Evolutionary conservation across 148 eudicot species (phyloP).

Genomic region (Rhododendron ferrugineum): DNA sequence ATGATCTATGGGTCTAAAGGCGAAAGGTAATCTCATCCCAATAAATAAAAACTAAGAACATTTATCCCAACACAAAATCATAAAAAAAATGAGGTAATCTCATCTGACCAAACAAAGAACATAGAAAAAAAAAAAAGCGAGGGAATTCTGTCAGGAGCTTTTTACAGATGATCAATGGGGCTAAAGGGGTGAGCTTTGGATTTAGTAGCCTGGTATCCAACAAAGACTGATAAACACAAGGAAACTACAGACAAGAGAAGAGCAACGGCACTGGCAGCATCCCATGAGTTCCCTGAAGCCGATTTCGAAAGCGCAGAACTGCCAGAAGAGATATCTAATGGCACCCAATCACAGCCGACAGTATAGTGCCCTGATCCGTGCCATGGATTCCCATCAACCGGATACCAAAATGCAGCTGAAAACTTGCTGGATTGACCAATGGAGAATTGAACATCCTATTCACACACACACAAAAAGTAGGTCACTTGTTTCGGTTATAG

Average conservation of each 20-base stretch:
- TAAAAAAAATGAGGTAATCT: background rate
- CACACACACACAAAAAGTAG: background rate
- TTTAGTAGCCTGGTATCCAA: conserved; percentile 35
- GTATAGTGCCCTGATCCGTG: conserved; percentile 66
- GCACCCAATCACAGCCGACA: conserved; percentile 76
- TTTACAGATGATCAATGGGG: conserved; percentile 40
- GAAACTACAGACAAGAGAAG: conserved; percentile 63
- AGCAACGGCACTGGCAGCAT: conserved; percentile 65
- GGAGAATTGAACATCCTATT: conserved; percentile 77
- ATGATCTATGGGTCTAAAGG: too few species aligned
- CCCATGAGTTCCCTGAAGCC: conserved; percentile 45
- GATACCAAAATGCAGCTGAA: conserved; percentile 90
- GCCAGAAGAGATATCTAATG: conserved; percentile 43
- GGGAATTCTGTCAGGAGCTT: background rate
- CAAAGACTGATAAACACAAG: conserved; percentile 52
- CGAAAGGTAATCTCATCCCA: too few species aligned
- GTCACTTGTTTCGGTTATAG: background rate
- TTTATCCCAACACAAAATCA: background rate
- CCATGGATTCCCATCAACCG: conserved; percentile 76
- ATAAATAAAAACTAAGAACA: background rate
- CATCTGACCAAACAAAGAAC: background rate
- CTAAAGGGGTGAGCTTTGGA: conserved; percentile 35
- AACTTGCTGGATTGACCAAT: conserved; percentile 72
- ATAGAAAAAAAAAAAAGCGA: background rate
- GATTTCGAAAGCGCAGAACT: conserved; percentile 15